Conservation (phyloP, 371 early-diverging fungal species). For the Actinomortierella ambigua region DNA sequence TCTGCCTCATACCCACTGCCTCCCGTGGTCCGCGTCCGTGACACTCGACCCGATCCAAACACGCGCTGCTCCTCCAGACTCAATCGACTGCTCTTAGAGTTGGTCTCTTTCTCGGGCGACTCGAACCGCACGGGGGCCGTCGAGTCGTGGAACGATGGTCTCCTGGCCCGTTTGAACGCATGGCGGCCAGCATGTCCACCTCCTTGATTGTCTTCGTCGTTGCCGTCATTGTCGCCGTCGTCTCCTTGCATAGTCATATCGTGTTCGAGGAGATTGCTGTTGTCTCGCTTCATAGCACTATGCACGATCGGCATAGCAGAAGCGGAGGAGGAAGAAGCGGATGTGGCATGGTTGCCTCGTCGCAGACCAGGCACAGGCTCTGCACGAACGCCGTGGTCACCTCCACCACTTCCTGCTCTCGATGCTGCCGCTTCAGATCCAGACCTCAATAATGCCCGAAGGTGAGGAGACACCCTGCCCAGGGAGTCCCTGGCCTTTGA, state of each 20-base stretch:
- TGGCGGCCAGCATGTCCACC: no score
- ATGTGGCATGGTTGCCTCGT: not conserved
- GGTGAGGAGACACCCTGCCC: conserved; percentile 16
- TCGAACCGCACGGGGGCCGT: conserved; percentile 25
- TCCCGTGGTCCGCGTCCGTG: not conserved
- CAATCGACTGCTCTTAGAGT: not conserved
- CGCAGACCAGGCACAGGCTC: not conserved
- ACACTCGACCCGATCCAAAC: not conserved
- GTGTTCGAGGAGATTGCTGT: not conserved
- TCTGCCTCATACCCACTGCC: not conserved
- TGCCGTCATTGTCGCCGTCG: not conserved
- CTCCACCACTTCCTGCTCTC: not conserved
- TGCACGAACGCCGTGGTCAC: conserved; percentile 2
- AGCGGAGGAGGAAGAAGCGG: not conserved
- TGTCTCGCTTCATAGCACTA: not conserved
- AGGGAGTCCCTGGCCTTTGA: conserved; percentile 32
- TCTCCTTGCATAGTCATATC: not conserved
- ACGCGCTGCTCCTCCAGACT: no score
- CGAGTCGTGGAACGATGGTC: conserved; percentile 24
- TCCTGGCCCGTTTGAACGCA: conserved; percentile 10
- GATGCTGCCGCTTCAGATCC: conserved; percentile 1
- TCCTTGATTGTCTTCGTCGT: not conserved
- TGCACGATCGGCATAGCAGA: not conserved
- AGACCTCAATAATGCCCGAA: not conserved
- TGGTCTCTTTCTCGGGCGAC: conserved; percentile 10